phyloP scores from a whole-genome alignment of 1,284 basidiomycete species.

The Microstroma glucosiphilum region DNA sequence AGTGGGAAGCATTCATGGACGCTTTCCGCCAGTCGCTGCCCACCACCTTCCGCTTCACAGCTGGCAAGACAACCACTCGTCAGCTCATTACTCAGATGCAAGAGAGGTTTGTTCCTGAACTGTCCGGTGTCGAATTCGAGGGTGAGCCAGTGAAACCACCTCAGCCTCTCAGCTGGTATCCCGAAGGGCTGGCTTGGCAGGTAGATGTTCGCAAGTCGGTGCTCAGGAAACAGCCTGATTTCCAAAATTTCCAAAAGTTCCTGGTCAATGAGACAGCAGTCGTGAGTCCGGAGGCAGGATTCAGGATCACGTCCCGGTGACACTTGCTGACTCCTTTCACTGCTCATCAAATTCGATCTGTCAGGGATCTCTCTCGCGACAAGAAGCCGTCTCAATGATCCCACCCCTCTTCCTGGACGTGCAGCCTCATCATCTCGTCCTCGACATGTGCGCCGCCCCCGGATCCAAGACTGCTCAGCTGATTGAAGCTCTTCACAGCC shows the following conservation, averaged over 20 bases:
- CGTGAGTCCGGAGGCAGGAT: background rate
- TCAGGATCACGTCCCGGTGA: too few species aligned
- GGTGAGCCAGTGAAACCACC: constrained; percentile 65
- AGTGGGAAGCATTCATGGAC: constrained; percentile 74
- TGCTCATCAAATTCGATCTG: constrained; percentile 8
- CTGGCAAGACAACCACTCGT: constrained; percentile 40
- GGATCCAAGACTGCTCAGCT: constrained; percentile 95
- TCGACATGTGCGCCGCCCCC: constrained; percentile 99
- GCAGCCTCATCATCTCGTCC: constrained; percentile 55
- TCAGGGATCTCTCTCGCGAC: constrained; percentile 80
- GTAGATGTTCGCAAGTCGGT: constrained; percentile 85
- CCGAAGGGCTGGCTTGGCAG: constrained; percentile 88
- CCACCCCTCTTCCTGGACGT: constrained; percentile 92
- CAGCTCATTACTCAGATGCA: constrained; percentile 43
- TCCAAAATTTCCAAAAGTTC: constrained; percentile 93
- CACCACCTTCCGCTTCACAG: constrained; percentile 85
- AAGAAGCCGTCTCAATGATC: constrained; percentile 98
- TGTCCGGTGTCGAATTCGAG: constrained; percentile 72
- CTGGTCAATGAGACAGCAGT: constrained; percentile 97
- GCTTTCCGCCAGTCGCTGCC: constrained; percentile 70
- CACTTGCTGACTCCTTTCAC: background rate
- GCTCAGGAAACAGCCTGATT: constrained; percentile 82
- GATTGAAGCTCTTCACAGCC: constrained; percentile 72
- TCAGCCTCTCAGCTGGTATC: constrained; percentile 82
- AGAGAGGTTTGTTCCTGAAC: constrained; percentile 65